Evolutionary conservation across 768 basidiomycete species (phyloP).

Genomic region (Tremella yokohamensis): DNA sequence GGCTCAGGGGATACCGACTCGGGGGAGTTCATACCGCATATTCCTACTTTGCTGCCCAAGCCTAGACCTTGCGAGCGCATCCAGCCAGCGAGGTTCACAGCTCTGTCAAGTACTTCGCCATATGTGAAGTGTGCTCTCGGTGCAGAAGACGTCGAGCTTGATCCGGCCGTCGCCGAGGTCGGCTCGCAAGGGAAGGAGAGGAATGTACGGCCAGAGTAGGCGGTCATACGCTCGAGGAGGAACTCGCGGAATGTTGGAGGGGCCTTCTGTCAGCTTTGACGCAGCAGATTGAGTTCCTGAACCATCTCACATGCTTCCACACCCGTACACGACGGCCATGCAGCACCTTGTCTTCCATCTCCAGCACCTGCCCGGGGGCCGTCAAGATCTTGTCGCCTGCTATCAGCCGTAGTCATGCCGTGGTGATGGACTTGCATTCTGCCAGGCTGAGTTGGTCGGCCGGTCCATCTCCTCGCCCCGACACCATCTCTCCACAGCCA

Average conservation of each 20-base stretch:
- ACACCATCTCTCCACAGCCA: background rate
- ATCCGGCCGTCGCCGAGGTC: background rate
- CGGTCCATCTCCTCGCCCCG: background rate
- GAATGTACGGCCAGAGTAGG: slow-evolving; percentile 33
- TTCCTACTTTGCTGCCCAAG: slow-evolving; percentile 35
- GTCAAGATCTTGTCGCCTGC: slow-evolving; percentile 43
- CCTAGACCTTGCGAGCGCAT: slow-evolving; percentile 32
- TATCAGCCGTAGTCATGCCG: background rate
- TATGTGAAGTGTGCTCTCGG: slow-evolving; percentile 28
- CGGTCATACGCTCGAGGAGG: slow-evolving; percentile 19
- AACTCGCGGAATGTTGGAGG: slow-evolving; percentile 33
- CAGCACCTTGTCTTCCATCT: slow-evolving; percentile 35
- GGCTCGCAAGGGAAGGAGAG: slow-evolving; percentile 37
- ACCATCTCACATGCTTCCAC: slow-evolving; percentile 42
- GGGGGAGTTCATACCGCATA: slow-evolving; percentile 36
- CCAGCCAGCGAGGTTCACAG: slow-evolving; percentile 27
- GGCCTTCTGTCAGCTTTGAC: background rate
- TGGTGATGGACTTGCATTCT: slow-evolving; percentile 3
- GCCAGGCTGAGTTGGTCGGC: background rate
- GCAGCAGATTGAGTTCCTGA: background rate
- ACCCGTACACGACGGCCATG: slow-evolving; percentile 25
- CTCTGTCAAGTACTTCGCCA: slow-evolving; percentile 24
- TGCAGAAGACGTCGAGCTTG: background rate
- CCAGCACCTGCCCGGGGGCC: slow-evolving; percentile 35
- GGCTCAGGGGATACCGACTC: slow-evolving; percentile 20